Base-by-base conservation (phyloP, 108 stramenopile genomes). In the Nitzschia sp. region DNA sequence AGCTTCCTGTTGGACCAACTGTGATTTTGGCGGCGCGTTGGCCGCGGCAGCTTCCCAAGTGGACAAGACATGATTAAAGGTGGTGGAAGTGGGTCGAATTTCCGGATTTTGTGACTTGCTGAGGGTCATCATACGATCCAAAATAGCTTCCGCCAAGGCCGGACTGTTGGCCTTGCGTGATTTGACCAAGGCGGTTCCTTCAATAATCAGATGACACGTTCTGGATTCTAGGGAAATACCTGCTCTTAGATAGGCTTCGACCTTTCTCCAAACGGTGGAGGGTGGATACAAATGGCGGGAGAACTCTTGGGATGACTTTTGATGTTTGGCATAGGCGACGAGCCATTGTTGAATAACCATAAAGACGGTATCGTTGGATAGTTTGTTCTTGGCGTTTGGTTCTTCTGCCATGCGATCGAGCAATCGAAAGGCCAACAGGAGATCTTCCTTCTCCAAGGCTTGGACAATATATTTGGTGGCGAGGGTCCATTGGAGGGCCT, bases 131-230 rank as follows among this genome's bases (percentile, higher is more conserved):
- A 76, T 76, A 34, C 39, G 17, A 21, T 76, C 63, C 56, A 76
- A 41, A 10, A 76, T 76, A 11, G 63, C 58, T 60, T 76, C 75
- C 29, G 75, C 75, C n/a, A 76, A 40, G 12, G 43, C 24, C n/a
- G 75, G 63, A 17, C 57, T 52, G 15, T 53, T 64, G 41, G 51
- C 39, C 34, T 57, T 63, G 24, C 41, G 41, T 7, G 63, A 70
- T 70, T 65, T 69, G 40, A 55, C 57, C 55, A 67, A 38, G 2
- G 75, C 63, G 0, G 67, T 68, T 6, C 51, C 68, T 40, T 76
- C 75, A 43, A 76, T 63, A 22, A 76, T 53, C 43, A 54, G 39
- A 48, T 70, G 75, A 25, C 53, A 63, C n/a, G 64, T 65, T 41
- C 55, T 41, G 58, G 53, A 55, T 19, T 76, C 75, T 12, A 76